Conservation (phyloP, 176 grass and related monocot species). For the Eleusine indica region DNA sequence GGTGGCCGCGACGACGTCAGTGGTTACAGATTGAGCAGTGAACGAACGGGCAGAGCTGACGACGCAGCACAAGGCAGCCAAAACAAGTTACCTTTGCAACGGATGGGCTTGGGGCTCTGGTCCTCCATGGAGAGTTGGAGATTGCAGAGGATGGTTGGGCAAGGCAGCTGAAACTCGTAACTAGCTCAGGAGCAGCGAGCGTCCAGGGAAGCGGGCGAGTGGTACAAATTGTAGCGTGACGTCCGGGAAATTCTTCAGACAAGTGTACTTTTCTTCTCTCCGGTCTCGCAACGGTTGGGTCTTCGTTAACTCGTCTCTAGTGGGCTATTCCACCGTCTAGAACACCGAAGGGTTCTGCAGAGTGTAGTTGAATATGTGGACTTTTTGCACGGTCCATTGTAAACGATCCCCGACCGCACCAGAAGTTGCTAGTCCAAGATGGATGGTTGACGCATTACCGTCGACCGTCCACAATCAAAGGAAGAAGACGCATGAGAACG, state of each 20-base stretch:
- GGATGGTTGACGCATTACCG: too few relatives aligned
- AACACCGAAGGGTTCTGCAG: too few relatives aligned
- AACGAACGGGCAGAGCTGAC: background rate
- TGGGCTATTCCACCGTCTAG: too few relatives aligned
- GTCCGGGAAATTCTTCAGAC: background rate
- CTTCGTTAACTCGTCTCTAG: too few relatives aligned
- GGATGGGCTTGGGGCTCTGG: slow-evolving; percentile 49
- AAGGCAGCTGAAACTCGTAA: background rate
- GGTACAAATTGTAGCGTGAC: background rate
- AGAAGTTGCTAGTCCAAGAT: too few relatives aligned
- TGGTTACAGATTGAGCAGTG: background rate
- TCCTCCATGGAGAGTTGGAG: slow-evolving; percentile 33
- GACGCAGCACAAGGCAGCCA: background rate
- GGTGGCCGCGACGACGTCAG: background rate
- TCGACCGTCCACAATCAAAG: too few relatives aligned
- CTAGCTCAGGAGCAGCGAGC: background rate
- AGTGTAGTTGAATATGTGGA: too few relatives aligned
- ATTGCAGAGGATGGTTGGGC: background rate
- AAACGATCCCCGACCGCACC: too few relatives aligned
- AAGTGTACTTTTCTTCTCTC: background rate
- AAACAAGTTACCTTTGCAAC: slow-evolving; percentile 62
- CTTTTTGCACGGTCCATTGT: too few relatives aligned
- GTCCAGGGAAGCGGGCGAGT: background rate
- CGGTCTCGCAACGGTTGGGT: too few relatives aligned
- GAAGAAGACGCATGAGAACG: too few relatives aligned